Percentiles rank a stretch among this genome's conserved stretches.
Conservation (phyloP, 768 basidiomycete species). For the Serendipita sp. region DNA sequence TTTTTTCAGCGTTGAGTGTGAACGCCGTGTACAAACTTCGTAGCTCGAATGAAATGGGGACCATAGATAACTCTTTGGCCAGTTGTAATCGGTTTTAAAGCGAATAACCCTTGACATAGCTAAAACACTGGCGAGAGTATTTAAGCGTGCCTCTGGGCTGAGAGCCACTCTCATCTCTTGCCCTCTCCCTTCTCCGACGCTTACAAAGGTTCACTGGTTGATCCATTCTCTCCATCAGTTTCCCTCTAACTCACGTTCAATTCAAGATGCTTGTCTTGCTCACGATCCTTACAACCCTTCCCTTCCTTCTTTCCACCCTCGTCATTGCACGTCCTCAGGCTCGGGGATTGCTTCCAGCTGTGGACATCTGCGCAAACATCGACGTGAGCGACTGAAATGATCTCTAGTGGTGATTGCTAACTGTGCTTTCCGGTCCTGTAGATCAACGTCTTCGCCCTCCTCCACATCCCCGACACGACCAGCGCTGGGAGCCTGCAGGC, state of each 20-base stretch:
- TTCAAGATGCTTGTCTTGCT: not conserved
- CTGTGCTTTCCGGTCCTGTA: constrained; percentile 16
- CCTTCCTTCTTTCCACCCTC: not conserved
- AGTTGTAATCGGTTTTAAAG: too few relatives aligned
- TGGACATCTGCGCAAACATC: constrained; percentile 29
- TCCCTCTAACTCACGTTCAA: not conserved
- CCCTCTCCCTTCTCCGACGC: not conserved
- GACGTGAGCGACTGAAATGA: constrained; percentile 21
- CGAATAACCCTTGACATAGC: too few relatives aligned
- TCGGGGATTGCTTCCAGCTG: constrained; percentile 3
- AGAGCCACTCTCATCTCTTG: not conserved
- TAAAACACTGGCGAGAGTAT: too few relatives aligned
- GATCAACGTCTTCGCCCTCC: not conserved
- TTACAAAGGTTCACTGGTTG: not conserved
- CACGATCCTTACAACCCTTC: not conserved
- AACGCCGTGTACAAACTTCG: too few relatives aligned
- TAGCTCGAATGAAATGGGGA: too few relatives aligned
- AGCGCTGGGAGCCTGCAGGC: constrained; percentile 22
- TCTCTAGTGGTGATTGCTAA: constrained; percentile 14
- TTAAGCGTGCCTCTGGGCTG: too few relatives aligned
- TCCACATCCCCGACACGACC: not conserved
- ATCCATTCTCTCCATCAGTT: not conserved
- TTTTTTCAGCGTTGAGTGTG: too few relatives aligned
- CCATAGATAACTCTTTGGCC: too few relatives aligned
- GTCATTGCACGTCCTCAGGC: not conserved